These are phyloP conservation scores for Neopestalotiopsis sp. DNA, from an alignment of 2,329 filamentous ascomycete genomes.

Conservation along the genomic window DNA sequence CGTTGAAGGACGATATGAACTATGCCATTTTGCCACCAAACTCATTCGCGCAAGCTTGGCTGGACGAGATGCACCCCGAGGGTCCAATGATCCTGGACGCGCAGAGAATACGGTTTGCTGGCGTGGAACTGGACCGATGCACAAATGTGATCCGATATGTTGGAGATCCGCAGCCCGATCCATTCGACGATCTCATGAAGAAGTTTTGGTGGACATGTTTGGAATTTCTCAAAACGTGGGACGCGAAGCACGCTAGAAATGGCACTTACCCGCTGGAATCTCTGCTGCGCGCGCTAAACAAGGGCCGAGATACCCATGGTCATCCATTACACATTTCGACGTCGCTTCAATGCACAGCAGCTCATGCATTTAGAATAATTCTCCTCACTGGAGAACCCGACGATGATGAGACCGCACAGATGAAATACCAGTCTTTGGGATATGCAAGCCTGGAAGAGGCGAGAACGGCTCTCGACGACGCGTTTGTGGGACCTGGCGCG, in stretches of 20 bases:
- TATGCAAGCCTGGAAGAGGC: constrained; percentile 3
- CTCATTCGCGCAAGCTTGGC: background rate
- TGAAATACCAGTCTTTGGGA: background rate
- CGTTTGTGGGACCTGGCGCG: constrained; percentile 4
- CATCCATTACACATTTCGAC: background rate
- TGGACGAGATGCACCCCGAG: background rate
- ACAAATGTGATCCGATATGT: background rate
- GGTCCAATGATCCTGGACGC: constrained; percentile 4
- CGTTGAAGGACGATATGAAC: background rate
- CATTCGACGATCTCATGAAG: background rate
- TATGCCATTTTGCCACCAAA: background rate
- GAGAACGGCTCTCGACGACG: background rate
- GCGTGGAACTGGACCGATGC: background rate
- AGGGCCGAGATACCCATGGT: background rate
- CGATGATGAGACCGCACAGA: background rate
- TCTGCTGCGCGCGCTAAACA: background rate
- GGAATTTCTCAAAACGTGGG: background rate
- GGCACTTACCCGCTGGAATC: background rate
- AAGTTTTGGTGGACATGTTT: constrained; percentile 15
- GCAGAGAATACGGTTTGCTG: background rate
- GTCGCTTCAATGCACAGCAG: constrained; percentile 3
- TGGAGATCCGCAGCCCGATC: background rate
- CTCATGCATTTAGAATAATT: constrained; percentile 4
- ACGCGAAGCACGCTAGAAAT: background rate
- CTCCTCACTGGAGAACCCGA: background rate